Evolutionary conservation across 2,329 filamentous ascomycete species (phyloP).

Genomic region (Calonectria multiphialidica): DNA sequence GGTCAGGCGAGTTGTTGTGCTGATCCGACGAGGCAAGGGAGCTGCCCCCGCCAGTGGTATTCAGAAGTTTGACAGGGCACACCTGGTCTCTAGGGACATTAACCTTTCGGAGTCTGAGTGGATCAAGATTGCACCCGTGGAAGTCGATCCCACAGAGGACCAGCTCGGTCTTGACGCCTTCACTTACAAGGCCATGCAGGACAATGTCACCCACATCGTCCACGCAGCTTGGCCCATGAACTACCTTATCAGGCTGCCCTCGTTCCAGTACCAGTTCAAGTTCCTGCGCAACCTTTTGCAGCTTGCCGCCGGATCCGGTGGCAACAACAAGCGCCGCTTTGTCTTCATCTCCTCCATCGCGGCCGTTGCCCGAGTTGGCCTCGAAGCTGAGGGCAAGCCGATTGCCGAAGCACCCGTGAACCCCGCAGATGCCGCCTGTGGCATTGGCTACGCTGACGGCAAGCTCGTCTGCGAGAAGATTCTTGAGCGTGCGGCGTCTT

Average conservation of each 20-base stretch:
- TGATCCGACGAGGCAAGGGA: constrained; percentile 14
- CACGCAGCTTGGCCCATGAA: constrained; percentile 43
- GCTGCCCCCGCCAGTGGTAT: neutral
- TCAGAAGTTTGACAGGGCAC: constrained; percentile 16
- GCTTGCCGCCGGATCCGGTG: constrained; percentile 21
- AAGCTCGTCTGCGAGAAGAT: constrained; percentile 41
- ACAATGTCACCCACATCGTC: constrained; percentile 32
- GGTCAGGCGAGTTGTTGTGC: constrained; percentile 25
- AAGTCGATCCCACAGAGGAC: constrained; percentile 30
- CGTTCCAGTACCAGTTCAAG: constrained; percentile 36
- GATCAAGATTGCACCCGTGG: constrained; percentile 28
- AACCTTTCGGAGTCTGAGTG: constrained; percentile 22
- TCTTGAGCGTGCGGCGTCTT: constrained; percentile 25
- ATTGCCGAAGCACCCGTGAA: constrained; percentile 31
- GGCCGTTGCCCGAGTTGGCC: constrained; percentile 32
- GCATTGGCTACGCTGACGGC: constrained; percentile 38
- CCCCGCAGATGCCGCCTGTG: constrained; percentile 26
- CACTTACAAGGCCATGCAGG: constrained; percentile 24
- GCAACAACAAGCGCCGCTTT: constrained; percentile 35
- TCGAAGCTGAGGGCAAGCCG: constrained; percentile 9
- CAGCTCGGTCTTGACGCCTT: constrained; percentile 28
- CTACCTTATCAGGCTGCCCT: constrained; percentile 33
- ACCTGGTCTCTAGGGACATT: constrained; percentile 21
- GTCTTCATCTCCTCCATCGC: constrained; percentile 48
- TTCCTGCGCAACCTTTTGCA: constrained; percentile 33